These are phyloP conservation scores for Apostasia ramifera DNA, from an alignment of 106 monocot species.

Conservation along the genomic window DNA sequence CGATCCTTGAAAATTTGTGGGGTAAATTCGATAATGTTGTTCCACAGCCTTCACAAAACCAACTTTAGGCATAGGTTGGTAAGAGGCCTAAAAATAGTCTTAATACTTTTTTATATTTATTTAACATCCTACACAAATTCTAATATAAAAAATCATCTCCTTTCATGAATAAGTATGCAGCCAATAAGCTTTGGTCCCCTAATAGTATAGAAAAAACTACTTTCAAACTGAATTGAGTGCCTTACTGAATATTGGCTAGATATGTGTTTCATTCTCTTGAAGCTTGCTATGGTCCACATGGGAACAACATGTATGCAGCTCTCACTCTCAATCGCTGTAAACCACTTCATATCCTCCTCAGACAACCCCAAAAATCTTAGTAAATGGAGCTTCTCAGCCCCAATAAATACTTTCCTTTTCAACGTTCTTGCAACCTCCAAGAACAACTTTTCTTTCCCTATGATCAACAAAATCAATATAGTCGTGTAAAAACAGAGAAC, in stretches of 20 bases:
- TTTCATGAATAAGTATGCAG: background rate
- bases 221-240: background rate
- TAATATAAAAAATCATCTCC: too few species aligned
- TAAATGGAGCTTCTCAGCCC: slow-evolving; percentile 58
- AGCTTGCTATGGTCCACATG: slow-evolving; percentile 96
- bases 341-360: slow-evolving; percentile 86
- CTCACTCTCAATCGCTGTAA: slow-evolving; percentile 81
- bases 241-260: slow-evolving; percentile 79
- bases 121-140: too few species aligned
- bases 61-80: too few species aligned
- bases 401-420: slow-evolving; percentile 81
- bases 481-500: background rate
- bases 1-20: too few species aligned
- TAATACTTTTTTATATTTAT: too few species aligned
- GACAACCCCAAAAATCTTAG: slow-evolving; percentile 62
- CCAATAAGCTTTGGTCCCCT: background rate
- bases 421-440: slow-evolving; percentile 73
- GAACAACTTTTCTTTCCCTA: slow-evolving; percentile 93
- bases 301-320: slow-evolving; percentile 96
- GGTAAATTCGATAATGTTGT: too few species aligned
- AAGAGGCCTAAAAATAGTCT: too few species aligned
- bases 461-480: background rate
- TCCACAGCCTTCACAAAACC: too few species aligned
- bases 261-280: slow-evolving; percentile 89
- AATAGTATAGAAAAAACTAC: background rate